Conservation (phyloP, 805 yeast genomes). For the Candida arabinofermentans region DNA sequence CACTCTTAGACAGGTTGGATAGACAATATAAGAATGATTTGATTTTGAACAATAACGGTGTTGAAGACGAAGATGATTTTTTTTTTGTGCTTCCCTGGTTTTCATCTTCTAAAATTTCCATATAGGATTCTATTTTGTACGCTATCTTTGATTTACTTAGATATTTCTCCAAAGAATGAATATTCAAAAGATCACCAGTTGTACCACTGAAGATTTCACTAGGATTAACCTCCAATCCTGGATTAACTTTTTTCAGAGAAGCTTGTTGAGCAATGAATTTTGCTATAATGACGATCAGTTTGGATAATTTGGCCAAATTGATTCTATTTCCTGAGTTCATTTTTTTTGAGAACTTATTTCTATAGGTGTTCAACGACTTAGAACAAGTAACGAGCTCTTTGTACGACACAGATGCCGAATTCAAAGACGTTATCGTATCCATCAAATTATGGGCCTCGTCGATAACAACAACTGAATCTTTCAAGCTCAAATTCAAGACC, state of each 20-base stretch:
- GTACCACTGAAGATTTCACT: slow-evolving; percentile 52
- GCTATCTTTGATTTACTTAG: slow-evolving; percentile 70
- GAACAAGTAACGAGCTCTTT: slow-evolving; percentile 44
- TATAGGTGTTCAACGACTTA: slow-evolving; percentile 50
- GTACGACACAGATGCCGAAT: slow-evolving; percentile 56
- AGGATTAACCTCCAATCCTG: slow-evolving; percentile 53
- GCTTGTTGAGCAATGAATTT: slow-evolving; percentile 39
- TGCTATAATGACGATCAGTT: slow-evolving; percentile 48
- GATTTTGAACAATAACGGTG: slow-evolving; percentile 63
- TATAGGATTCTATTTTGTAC: slow-evolving; percentile 73
- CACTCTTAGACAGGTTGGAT: slow-evolving; percentile 74
- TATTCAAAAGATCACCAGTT: slow-evolving; percentile 68
- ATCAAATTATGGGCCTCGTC: slow-evolving; percentile 92
- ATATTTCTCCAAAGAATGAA: slow-evolving; percentile 62
- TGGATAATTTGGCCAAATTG: slow-evolving; percentile 58
- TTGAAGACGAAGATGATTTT: slow-evolving; percentile 20
- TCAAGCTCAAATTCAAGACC: slow-evolving; percentile 53
- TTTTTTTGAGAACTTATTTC: slow-evolving; percentile 54
- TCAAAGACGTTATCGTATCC: slow-evolving; percentile 68
- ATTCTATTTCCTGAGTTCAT: slow-evolving; percentile 71
- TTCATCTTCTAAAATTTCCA: slow-evolving; percentile 31
- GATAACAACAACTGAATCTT: slow-evolving; percentile 66
- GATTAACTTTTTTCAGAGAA: slow-evolving; percentile 29
- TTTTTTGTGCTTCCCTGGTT: slow-evolving; percentile 3
- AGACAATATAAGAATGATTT: slow-evolving; percentile 60